Conservation (phyloP, 331 rosid genomes). For the Ulmus americana region DNA sequence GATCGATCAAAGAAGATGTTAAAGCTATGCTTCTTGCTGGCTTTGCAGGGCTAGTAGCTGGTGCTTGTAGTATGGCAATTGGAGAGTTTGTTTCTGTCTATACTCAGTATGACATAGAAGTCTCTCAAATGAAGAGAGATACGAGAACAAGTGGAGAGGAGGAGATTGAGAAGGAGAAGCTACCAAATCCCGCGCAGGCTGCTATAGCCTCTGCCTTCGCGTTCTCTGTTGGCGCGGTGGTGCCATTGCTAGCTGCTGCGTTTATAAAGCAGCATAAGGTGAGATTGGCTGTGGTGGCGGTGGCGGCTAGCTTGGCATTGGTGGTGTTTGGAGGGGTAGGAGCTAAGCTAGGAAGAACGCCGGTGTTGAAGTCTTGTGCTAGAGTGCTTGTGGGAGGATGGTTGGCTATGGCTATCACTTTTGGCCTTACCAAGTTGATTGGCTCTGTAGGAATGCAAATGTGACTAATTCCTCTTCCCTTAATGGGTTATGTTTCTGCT, state of each 20-base stretch:
- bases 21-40: slow-evolving; percentile 58
- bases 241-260: slow-evolving; percentile 49
- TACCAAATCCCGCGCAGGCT: slow-evolving; percentile 51
- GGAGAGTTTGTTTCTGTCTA: slow-evolving; percentile 65
- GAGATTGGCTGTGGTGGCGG: slow-evolving; percentile 35
- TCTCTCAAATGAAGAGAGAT: slow-evolving; percentile 44
- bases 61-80: slow-evolving; percentile 66
- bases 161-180: slow-evolving; percentile 20
- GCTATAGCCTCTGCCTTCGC: slow-evolving; percentile 56
- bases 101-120: slow-evolving; percentile 55
- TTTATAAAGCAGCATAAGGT: slow-evolving; percentile 30
- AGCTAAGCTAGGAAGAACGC: slow-evolving; percentile 52
- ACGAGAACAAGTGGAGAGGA: slow-evolving; percentile 3
- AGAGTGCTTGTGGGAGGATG: slow-evolving; percentile 67
- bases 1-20: slow-evolving; percentile 49
- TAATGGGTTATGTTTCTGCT: too few relatives aligned
- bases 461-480: slow-evolving; percentile 1
- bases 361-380: slow-evolving; percentile 27
- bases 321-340: slow-evolving; percentile 53
- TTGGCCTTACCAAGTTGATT: slow-evolving; percentile 53
- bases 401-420: slow-evolving; percentile 73
- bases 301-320: slow-evolving; percentile 42
- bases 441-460: slow-evolving; percentile 29
- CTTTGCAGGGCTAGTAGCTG: slow-evolving; percentile 56
- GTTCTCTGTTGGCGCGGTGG: slow-evolving; percentile 42